phyloP scores from a whole-genome alignment of 257 asterid species.

The Asclepias syriaca region DNA sequence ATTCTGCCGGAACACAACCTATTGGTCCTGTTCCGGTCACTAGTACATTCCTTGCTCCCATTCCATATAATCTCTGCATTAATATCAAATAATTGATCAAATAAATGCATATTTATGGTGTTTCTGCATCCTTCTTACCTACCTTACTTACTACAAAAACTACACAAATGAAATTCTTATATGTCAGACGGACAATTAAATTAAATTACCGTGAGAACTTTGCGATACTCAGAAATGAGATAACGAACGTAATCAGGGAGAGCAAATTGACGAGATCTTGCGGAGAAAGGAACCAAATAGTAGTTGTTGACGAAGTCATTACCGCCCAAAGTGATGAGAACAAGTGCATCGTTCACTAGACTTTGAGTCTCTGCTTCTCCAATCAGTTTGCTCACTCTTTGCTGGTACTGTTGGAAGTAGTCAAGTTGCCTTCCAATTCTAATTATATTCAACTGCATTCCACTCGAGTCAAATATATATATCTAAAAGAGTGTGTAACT shows the following conservation, averaged over 20 bases:
- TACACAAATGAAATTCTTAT: no score
- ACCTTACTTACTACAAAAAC: no score
- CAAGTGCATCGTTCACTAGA: conserved; percentile 61
- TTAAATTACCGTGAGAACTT: conserved; percentile 43
- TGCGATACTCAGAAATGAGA: conserved; percentile 67
- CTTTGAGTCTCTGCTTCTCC: conserved; percentile 44
- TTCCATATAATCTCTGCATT: conserved; percentile 47
- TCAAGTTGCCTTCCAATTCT: conserved; percentile 54
- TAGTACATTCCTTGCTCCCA: conserved; percentile 61
- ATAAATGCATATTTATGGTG: conserved; percentile 8
- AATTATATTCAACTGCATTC: conserved; percentile 60
- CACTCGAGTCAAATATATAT: no score
- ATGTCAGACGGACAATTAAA: no score
- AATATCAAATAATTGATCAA: no score
- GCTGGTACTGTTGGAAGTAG: conserved; percentile 63
- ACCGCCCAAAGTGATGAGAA: conserved; percentile 86
- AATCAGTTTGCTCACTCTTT: conserved; percentile 40
- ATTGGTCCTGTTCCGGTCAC: conserved; percentile 86
- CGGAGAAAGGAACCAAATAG: conserved; percentile 73
- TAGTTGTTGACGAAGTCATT: conserved; percentile 90
- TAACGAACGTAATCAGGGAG: conserved; percentile 58
- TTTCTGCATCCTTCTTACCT: neutral
- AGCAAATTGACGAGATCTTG: conserved; percentile 69
- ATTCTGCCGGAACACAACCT: conserved; percentile 83
- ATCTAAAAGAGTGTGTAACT: no score